phyloP scores from a whole-genome alignment of 257 asterid genomes.

The Nicotiana sylvestris region DNA sequence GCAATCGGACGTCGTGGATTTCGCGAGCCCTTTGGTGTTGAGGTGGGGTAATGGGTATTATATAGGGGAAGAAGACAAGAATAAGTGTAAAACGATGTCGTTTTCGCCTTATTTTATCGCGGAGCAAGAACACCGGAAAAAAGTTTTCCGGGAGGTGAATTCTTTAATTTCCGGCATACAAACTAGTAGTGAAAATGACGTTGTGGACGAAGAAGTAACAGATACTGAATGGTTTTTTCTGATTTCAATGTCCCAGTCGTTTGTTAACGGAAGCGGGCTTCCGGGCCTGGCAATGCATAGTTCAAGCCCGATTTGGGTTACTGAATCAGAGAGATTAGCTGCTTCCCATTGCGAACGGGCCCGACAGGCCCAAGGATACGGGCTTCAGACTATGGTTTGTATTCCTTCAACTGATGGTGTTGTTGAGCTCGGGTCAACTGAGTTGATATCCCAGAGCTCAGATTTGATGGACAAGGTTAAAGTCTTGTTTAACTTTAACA shows the following conservation, averaged over 20 bases:
- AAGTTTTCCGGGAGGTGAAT: conserved; percentile 69
- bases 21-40: conserved; percentile 35
- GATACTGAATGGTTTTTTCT: conserved; percentile 90
- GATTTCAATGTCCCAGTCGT: conserved; percentile 75
- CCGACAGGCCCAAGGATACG: conserved; percentile 58
- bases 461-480: conserved; percentile 79
- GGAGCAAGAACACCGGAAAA: conserved; percentile 72
- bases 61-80: conserved; percentile 60
- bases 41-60: conserved; percentile 91
- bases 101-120: conserved; percentile 18
- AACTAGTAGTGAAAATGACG: conserved; percentile 25
- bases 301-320: conserved; percentile 66
- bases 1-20: conserved; percentile 54
- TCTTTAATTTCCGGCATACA: conserved; percentile 60
- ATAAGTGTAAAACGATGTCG: conserved; percentile 32
- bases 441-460: conserved; percentile 54
- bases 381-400: conserved; percentile 71
- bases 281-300: conserved; percentile 76
- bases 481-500: conserved; percentile 56
- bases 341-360: conserved; percentile 63
- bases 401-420: conserved; percentile 72
- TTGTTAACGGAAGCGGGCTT: conserved; percentile 57
- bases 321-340: conserved; percentile 48
- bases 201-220: conserved; percentile 78
- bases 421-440: conserved; percentile 86